phyloP scores from a whole-genome alignment of 164 flowering plant species.

The Vitis amurensis region DNA sequence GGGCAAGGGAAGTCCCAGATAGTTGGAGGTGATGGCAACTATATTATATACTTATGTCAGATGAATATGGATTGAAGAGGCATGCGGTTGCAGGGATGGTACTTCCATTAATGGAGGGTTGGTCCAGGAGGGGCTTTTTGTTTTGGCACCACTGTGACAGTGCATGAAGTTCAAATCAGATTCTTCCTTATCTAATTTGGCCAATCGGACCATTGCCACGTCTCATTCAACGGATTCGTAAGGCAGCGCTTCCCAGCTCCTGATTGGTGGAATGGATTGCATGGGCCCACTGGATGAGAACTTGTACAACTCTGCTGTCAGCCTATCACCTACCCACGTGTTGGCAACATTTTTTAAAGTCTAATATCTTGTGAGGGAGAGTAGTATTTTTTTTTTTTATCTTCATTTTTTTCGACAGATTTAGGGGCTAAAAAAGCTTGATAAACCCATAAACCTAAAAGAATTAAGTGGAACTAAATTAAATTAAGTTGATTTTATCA shows the following conservation, averaged over 20 bases:
- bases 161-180: neutral
- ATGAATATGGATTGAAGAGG: neutral
- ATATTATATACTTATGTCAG: neutral
- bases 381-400: too few relatives aligned
- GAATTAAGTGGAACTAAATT: too few relatives aligned
- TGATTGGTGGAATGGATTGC: too few relatives aligned
- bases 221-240: neutral
- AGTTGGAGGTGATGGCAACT: neutral
- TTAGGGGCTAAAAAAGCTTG: too few relatives aligned
- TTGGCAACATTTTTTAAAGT: too few relatives aligned
- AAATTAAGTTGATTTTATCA: too few relatives aligned
- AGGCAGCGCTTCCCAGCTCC: neutral
- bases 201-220: slow-evolving; percentile 3
- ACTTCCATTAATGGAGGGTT: neutral
- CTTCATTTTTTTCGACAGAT: too few relatives aligned
- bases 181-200: neutral
- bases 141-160: neutral
- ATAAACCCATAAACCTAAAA: too few relatives aligned
- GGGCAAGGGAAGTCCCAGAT: neutral
- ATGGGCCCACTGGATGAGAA: too few relatives aligned
- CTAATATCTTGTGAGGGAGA: too few relatives aligned
- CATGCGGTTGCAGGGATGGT: neutral
- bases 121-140: neutral
- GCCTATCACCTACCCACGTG: too few relatives aligned
- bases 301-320: too few relatives aligned